These are phyloP conservation scores for Zygosaccharomyces gambellarensis DNA, from an alignment of 805 yeast species.

Conservation along the genomic window DNA sequence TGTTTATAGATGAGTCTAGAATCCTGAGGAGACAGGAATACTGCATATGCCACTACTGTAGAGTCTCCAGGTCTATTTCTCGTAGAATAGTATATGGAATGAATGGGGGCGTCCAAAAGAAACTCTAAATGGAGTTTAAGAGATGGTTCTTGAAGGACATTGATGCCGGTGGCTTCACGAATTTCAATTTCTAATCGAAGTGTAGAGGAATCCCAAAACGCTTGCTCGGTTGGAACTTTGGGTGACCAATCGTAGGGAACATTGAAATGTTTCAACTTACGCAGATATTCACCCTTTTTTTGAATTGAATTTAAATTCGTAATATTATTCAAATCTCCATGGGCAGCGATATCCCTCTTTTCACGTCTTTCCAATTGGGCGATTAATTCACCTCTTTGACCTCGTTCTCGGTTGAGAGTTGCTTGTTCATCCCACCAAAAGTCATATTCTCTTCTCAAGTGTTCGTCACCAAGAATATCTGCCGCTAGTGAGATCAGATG, in stretches of 20 bases:
- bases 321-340: background rate
- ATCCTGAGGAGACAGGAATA: conserved; percentile 11
- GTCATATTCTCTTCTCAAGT: conserved; percentile 21
- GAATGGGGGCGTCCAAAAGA: background rate
- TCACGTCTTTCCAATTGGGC: background rate
- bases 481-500: conserved; percentile 27
- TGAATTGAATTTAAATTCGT: conserved; percentile 15
- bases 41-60: conserved; percentile 18
- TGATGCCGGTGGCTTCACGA: background rate
- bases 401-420: background rate
- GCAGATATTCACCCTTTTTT: conserved; percentile 25
- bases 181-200: conserved; percentile 18
- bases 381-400: background rate
- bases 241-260: conserved; percentile 25
- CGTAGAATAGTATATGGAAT: conserved; percentile 20
- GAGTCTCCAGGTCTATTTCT: conserved; percentile 15
- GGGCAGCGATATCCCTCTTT: background rate
- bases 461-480: conserved; percentile 21
- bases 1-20: conserved; percentile 9
- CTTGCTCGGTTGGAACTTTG: conserved; percentile 1
- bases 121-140: conserved; percentile 5
- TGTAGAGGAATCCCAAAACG: conserved; percentile 16
- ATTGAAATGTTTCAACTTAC: conserved; percentile 28
- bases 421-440: conserved; percentile 12
- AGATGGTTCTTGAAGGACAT: background rate